These are phyloP conservation scores for Mycena maculata DNA, from an alignment of 768 basidiomycete genomes.

Conservation along the genomic window DNA sequence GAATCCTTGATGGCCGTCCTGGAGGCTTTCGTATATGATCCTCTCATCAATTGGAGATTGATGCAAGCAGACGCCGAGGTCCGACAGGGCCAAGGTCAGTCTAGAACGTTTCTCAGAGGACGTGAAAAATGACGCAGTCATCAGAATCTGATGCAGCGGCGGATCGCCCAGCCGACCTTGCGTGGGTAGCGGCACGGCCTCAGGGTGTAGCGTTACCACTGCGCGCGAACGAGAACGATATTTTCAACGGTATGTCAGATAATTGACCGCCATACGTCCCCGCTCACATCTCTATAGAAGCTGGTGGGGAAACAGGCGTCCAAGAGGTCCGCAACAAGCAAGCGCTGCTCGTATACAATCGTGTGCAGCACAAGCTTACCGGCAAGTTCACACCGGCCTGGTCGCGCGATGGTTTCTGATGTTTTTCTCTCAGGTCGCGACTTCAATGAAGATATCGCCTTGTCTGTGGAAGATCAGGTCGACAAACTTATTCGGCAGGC, in stretches of 20 bases:
- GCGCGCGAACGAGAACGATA: conserved; percentile 94
- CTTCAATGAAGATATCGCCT: conserved; percentile 85
- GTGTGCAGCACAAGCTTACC: conserved; percentile 95
- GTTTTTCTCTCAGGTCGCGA: conserved; percentile 73
- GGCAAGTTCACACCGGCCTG: conserved; percentile 57
- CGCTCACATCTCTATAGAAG: conserved; percentile 41
- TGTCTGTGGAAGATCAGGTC: conserved; percentile 86
- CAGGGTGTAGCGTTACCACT: conserved; percentile 84
- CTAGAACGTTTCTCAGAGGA: not conserved
- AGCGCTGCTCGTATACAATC: conserved; percentile 91
- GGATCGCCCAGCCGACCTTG: conserved; percentile 68
- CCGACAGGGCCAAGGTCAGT: conserved; percentile 66
- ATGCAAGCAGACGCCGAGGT: conserved; percentile 87
- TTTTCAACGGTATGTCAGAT: conserved; percentile 77
- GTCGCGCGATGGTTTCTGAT: not conserved
- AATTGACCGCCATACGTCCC: not conserved
- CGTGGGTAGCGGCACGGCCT: conserved; percentile 75
- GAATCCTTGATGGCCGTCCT: conserved; percentile 98
- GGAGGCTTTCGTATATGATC: conserved; percentile 99
- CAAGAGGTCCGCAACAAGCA: conserved; percentile 93
- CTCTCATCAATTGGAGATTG: conserved; percentile 96
- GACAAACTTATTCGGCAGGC: conserved; percentile 94
- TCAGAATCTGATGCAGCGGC: conserved; percentile 45
- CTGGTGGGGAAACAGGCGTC: conserved; percentile 64
- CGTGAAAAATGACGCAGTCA: conserved; percentile 4